Percentiles rank a stretch among this genome's conserved stretches.
Evolutionary conservation across 345 rosid species (phyloP).

Genomic region (Clausena lansium): DNA sequence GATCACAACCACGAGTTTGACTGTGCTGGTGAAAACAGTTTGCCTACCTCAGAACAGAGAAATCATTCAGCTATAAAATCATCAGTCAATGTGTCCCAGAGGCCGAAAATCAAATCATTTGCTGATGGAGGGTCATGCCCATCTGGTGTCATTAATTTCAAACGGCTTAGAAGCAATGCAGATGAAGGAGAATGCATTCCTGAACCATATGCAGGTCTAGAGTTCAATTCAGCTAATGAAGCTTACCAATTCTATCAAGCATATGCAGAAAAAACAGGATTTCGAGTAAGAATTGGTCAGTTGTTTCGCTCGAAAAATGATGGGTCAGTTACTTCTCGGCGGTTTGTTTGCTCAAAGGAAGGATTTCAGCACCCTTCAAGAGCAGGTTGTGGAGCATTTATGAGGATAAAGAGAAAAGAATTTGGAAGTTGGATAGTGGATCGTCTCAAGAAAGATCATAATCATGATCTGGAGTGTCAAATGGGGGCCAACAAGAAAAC

Average conservation of each 20-base stretch:
- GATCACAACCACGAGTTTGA: conserved; percentile 91
- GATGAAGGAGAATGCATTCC: conserved; percentile 38
- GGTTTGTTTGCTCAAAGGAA: conserved; percentile 94
- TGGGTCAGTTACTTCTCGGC: conserved; percentile 73
- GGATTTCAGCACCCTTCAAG: conserved; percentile 96
- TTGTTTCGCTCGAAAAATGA: conserved; percentile 83
- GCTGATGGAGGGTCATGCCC: conserved; percentile 41
- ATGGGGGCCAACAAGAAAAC: conserved; percentile 32
- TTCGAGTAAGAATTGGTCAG: conserved; percentile 86
- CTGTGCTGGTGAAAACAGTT: conserved; percentile 28
- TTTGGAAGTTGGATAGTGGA: conserved; percentile 84
- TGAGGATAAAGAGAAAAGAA: conserved; percentile 87
- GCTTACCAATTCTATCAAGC: conserved; percentile 69
- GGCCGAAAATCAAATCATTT: conserved; percentile 52
- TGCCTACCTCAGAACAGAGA: conserved; percentile 32
- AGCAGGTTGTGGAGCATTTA: conserved; percentile 89
- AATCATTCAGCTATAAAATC: conserved; percentile 40
- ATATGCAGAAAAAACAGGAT: conserved; percentile 70
- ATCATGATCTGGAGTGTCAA: conserved; percentile 61
- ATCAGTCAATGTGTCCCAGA: conserved; percentile 35
- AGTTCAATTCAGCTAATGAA: conserved; percentile 73
- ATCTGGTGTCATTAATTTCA: conserved; percentile 48
- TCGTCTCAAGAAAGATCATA: conserved; percentile 74
- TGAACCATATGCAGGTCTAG: conserved; percentile 67
- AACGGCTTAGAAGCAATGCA: conserved; percentile 53